Evolutionary conservation across 345 rosid genomes (phyloP).

Genomic region (Gossypioides kirkii): DNA sequence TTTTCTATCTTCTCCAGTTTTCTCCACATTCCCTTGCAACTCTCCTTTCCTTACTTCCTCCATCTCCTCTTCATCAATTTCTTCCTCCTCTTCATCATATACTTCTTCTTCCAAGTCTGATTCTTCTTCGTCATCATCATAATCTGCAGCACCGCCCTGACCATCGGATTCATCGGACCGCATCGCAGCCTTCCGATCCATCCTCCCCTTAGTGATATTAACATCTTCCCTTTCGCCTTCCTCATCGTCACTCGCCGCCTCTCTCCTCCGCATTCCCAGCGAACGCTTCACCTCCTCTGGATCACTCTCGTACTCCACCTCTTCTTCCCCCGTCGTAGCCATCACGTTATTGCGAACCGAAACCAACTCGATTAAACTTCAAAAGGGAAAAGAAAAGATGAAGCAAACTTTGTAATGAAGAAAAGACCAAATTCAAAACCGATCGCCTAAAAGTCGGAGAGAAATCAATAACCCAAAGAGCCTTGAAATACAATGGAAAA

Average conservation of each 20-base stretch:
- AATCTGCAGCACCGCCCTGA: slow-evolving; percentile 57
- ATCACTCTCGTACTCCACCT: slow-evolving; percentile 82
- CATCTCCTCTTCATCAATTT: slow-evolving; percentile 24
- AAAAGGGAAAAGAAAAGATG: not conserved
- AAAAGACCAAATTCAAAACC: slow-evolving; percentile 7
- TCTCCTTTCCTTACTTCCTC: slow-evolving; percentile 15
- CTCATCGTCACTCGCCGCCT: slow-evolving; percentile 92
- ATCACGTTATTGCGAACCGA: slow-evolving; percentile 7
- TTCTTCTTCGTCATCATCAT: slow-evolving; percentile 42
- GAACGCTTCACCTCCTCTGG: slow-evolving; percentile 75
- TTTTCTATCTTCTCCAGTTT: slow-evolving; percentile 11
- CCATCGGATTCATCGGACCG: slow-evolving; percentile 71
- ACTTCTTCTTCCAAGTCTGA: slow-evolving; percentile 29
- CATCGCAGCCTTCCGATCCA: slow-evolving; percentile 37
- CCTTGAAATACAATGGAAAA: not conserved
- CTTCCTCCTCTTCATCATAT: slow-evolving; percentile 40
- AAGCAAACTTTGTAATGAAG: slow-evolving; percentile 5
- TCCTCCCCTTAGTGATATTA: slow-evolving; percentile 18
- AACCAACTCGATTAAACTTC: not conserved
- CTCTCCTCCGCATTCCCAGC: slow-evolving; percentile 60
- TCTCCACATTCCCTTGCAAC: slow-evolving; percentile 24
- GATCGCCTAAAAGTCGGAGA: not conserved
- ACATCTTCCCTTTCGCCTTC: slow-evolving; percentile 37
- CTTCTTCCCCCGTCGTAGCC: slow-evolving; percentile 36
- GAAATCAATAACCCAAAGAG: not conserved